Evolutionary conservation across 768 basidiomycete species (phyloP).

Genomic region (Boletus rufocinnamomeus): DNA sequence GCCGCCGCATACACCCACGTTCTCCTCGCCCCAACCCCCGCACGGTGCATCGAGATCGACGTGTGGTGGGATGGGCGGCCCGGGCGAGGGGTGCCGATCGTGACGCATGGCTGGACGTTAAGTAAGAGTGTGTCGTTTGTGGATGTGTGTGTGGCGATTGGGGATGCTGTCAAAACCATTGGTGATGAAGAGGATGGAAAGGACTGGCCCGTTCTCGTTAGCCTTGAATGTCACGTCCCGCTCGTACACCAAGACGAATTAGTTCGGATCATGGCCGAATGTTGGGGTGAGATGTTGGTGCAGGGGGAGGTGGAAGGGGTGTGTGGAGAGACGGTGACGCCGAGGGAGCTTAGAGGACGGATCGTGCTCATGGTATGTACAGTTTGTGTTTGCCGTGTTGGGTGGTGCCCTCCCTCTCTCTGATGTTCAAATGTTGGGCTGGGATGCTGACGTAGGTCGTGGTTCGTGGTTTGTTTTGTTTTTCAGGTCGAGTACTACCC

Average conservation of each 20-base stretch:
- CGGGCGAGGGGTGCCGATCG: constrained; percentile 47
- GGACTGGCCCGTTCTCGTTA: constrained; percentile 60
- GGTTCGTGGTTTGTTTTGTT: neutral
- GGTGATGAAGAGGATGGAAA: constrained; percentile 21
- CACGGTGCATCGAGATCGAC: constrained; percentile 67
- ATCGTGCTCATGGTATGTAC: constrained; percentile 57
- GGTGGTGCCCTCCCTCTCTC: neutral
- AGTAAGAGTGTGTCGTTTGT: constrained; percentile 52
- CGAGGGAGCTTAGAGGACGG: constrained; percentile 49
- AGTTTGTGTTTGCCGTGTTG: neutral
- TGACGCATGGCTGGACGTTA: constrained; percentile 64
- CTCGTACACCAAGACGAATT: constrained; percentile 51
- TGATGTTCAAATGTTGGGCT: neutral
- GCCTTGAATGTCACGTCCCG: constrained; percentile 63
- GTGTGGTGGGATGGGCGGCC: constrained; percentile 54
- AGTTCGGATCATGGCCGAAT: constrained; percentile 50
- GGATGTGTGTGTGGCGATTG: constrained; percentile 48
- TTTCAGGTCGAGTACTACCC: constrained; percentile 58
- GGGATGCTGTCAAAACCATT: constrained; percentile 21
- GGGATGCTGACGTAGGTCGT: neutral
- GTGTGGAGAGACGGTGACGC: constrained; percentile 40
- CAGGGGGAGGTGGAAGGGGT: constrained; percentile 21
- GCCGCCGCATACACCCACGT: constrained; percentile 57
- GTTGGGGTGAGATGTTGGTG: constrained; percentile 57
- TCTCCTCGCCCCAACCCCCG: constrained; percentile 41